Evolutionary conservation across 2,329 filamentous ascomycete species (phyloP), one percentile per base, ranked within the genome.

Genomic region (Pseudocercospora pini-densiflorae): DNA sequence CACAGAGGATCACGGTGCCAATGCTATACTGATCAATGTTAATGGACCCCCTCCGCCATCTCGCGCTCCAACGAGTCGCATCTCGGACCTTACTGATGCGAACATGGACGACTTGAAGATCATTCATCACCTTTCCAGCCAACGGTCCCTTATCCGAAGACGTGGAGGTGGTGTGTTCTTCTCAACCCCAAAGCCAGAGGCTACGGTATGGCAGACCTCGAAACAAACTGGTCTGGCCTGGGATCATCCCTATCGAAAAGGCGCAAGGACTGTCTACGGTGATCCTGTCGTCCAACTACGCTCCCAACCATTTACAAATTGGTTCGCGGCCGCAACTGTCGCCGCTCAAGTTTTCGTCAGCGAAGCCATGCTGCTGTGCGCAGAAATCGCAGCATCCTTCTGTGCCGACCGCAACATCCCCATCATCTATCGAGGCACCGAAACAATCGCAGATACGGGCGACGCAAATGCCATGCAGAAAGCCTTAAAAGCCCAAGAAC

Each of bases 361-460:
- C 78, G 80, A 85, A 59, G 71, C 81, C 40, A 90, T 90, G 88
- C 77, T 88, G 65, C 75, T 89, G 23, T 87, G 84, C 16, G 81
- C 82, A 62, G 80, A 84, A 58, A 77, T 83, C n/a, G 83, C 81
- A 7, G 85, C 80, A 14, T 71, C 75, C 12, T 88, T 85, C 85
- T 85, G 83, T 70, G 75, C 77, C n/a, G 81, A 84, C 49, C 79
- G 85, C 19, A 76, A 79, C 7, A 82, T 88, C 29, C 85, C 86
- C 0, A 79, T 81, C 54, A 79, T 85, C 59, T 87, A 82, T 71
- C 77, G 81, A 68, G 84, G 84, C 71, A 77, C 73, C 1, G 29
- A 58, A 16, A 40, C 8, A n/a, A 8, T 19, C n/a, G 19, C 19
- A 24, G n/a, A 4, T 2, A 16, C n/a, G 8, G 40, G 74, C 0